Evolutionary conservation across 2,329 filamentous ascomycete species (phyloP).

Genomic region (Calonectria fujianensis): DNA sequence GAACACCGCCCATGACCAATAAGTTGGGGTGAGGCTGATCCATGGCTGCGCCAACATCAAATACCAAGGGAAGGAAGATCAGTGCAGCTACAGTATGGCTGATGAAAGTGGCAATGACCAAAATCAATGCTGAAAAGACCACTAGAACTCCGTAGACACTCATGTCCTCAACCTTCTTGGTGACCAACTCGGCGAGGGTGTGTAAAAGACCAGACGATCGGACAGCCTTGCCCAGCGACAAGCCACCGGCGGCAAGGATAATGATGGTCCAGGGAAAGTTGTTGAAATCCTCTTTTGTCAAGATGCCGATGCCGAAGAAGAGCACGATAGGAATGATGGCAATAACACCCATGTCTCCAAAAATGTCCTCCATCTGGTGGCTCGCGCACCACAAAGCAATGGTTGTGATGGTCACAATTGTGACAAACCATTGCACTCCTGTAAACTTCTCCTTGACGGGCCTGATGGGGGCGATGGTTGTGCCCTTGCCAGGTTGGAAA

Average conservation of each 20-base stretch:
- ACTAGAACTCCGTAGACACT: conserved; percentile 90
- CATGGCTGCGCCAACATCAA: conserved; percentile 90
- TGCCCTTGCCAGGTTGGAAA: conserved; percentile 89
- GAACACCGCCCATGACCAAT: conserved; percentile 93
- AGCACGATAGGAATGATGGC: conserved; percentile 96
- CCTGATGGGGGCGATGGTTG: conserved; percentile 92
- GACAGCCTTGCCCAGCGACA: conserved; percentile 95
- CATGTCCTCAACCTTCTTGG: conserved; percentile 82
- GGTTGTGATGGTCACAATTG: conserved; percentile 85
- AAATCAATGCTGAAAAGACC: conserved; percentile 88
- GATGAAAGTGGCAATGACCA: conserved; percentile 98
- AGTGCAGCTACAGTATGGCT: conserved; percentile 97
- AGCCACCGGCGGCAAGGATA: conserved; percentile 94
- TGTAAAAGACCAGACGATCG: conserved; percentile 94
- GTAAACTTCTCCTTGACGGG: conserved; percentile 92
- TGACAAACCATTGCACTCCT: conserved; percentile 95
- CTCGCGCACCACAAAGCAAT: conserved; percentile 95
- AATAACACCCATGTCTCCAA: conserved; percentile 98
- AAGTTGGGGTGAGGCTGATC: conserved; percentile 93
- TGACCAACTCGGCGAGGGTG: conserved; percentile 88
- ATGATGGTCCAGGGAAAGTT: conserved; percentile 99
- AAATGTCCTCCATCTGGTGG: conserved; percentile 89
- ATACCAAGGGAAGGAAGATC: conserved; percentile 94
- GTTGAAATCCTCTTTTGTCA: conserved; percentile 99
- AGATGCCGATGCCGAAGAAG: conserved; percentile 96